Evolutionary conservation across 495 filamentous ascomycete genomes (phyloP).

Genomic region (Astrothelium subdiscretum): DNA sequence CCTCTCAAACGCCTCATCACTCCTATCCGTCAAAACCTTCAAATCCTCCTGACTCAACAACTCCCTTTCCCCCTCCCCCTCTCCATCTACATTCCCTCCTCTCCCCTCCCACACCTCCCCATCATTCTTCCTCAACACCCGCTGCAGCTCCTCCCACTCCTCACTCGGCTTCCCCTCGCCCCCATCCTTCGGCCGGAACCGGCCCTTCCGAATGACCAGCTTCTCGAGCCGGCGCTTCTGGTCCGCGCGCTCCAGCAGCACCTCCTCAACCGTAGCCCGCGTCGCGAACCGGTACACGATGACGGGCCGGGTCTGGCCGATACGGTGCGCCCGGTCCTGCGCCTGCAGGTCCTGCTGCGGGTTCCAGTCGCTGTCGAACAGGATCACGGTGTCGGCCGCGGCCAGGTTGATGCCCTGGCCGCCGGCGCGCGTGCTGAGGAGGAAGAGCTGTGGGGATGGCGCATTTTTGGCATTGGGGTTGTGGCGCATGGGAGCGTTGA

Average conservation of each 20-base stretch:
- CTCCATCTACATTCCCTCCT: slow-evolving; percentile 30
- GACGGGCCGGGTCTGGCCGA: slow-evolving; percentile 84
- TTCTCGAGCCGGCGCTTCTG: slow-evolving; percentile 91
- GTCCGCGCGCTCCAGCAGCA: slow-evolving; percentile 76
- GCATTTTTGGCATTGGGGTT: not conserved
- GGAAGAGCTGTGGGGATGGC: slow-evolving; percentile 50
- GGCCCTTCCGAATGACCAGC: slow-evolving; percentile 87
- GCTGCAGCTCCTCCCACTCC: slow-evolving; percentile 48
- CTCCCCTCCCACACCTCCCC: slow-evolving; percentile 43
- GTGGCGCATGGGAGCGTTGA: slow-evolving; percentile 46
- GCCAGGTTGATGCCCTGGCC: slow-evolving; percentile 87
- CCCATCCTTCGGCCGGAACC: slow-evolving; percentile 45
- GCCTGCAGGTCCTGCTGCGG: slow-evolving; percentile 95
- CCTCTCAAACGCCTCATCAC: slow-evolving; percentile 69
- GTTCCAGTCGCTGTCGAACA: slow-evolving; percentile 88
- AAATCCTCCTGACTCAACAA: slow-evolving; percentile 71
- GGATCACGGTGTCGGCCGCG: slow-evolving; percentile 61
- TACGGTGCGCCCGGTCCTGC: slow-evolving; percentile 87
- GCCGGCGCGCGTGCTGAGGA: slow-evolving; percentile 82
- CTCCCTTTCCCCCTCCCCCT: slow-evolving; percentile 32
- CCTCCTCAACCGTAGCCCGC: slow-evolving; percentile 84
- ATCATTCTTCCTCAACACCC: slow-evolving; percentile 50
- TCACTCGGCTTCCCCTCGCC: slow-evolving; percentile 30
- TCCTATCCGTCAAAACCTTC: slow-evolving; percentile 68
- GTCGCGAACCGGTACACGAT: slow-evolving; percentile 94